A percentile compares a stretch with the other conserved stretches of the same genome.
Conservation (phyloP, 257 asterid genomes). For the Henckelia pumila region DNA sequence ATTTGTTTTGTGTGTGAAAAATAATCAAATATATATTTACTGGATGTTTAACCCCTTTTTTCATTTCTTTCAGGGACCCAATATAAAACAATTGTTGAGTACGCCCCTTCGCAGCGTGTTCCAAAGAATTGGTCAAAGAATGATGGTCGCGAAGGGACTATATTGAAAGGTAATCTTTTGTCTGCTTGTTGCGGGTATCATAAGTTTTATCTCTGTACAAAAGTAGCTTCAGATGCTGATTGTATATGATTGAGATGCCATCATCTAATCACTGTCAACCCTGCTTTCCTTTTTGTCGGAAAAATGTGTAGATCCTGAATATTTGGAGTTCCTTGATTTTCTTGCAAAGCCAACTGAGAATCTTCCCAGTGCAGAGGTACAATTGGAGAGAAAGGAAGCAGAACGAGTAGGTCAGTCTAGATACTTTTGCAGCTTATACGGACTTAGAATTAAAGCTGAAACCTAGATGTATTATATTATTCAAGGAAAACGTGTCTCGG, state of each 20-base stretch:
- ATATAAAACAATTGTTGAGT: slow-evolving; percentile 80
- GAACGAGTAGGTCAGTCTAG: slow-evolving; percentile 81
- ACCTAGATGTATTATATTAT: slow-evolving; percentile 3
- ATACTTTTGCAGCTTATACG: slow-evolving; percentile 6
- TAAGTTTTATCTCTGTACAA: background rate
- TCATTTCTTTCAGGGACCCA: slow-evolving; percentile 68
- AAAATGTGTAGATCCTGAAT: slow-evolving; percentile 89
- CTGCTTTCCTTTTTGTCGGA: slow-evolving; percentile 34
- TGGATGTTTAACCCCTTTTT: slow-evolving; percentile 12
- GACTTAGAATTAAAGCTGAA: slow-evolving; percentile 8
- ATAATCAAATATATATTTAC: too few species aligned
- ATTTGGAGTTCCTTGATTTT: slow-evolving; percentile 96
- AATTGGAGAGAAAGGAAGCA: slow-evolving; percentile 97
- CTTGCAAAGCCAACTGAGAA: slow-evolving; percentile 88
- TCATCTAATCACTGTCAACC: slow-evolving; percentile 27
- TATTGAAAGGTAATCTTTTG: slow-evolving; percentile 65
- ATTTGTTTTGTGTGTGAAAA: background rate
- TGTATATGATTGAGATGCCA: slow-evolving; percentile 25
- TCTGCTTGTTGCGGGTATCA: background rate
- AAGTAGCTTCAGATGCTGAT: slow-evolving; percentile 18
- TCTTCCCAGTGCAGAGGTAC: slow-evolving; percentile 99
- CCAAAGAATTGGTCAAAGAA: slow-evolving; percentile 85
- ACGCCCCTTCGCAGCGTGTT: slow-evolving; percentile 96
- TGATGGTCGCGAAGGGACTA: slow-evolving; percentile 96
- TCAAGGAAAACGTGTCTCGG: slow-evolving; percentile 13